Conservation (phyloP, 352 stramenopile genomes). For the Thalassiosira mediterranea region DNA sequence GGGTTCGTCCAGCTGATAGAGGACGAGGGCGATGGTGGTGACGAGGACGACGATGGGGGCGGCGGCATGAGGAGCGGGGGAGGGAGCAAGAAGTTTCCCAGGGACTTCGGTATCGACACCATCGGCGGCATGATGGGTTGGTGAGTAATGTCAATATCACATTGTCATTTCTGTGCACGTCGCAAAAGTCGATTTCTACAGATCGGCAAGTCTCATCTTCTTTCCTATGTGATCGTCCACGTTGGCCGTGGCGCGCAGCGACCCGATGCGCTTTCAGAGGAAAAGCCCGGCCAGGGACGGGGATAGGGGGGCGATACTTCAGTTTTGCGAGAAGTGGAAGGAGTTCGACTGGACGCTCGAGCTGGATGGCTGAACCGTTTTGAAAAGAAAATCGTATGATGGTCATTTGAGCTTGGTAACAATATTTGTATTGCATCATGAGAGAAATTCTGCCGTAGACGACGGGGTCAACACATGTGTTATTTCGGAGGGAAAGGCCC, state of each 20-base stretch:
- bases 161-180: background rate
- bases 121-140: slow-evolving; percentile 76
- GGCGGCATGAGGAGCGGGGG: slow-evolving; percentile 23
- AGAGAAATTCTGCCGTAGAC: too few relatives aligned
- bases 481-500: too few relatives aligned
- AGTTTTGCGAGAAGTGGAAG: slow-evolving; percentile 72
- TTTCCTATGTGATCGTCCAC: background rate
- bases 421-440: too few relatives aligned
- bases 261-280: slow-evolving; percentile 69
- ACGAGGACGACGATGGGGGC: slow-evolving; percentile 12
- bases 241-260: too few relatives aligned
- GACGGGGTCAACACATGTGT: too few relatives aligned
- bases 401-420: too few relatives aligned
- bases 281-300: slow-evolving; percentile 42
- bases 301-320: slow-evolving; percentile 51
- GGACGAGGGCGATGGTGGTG: slow-evolving; percentile 36
- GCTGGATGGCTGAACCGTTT: slow-evolving; percentile 48
- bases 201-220: background rate
- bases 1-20: slow-evolving; percentile 77
- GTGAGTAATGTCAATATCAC: background rate
- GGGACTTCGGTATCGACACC: slow-evolving; percentile 77
- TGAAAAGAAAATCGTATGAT: too few relatives aligned
- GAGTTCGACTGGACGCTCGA: slow-evolving; percentile 73
- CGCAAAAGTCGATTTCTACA: too few relatives aligned
- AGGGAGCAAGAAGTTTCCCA: slow-evolving; percentile 43